phyloP scores from a whole-genome alignment of 2,329 filamentous ascomycete genomes.

The Metarhizium anisopliae region DNA sequence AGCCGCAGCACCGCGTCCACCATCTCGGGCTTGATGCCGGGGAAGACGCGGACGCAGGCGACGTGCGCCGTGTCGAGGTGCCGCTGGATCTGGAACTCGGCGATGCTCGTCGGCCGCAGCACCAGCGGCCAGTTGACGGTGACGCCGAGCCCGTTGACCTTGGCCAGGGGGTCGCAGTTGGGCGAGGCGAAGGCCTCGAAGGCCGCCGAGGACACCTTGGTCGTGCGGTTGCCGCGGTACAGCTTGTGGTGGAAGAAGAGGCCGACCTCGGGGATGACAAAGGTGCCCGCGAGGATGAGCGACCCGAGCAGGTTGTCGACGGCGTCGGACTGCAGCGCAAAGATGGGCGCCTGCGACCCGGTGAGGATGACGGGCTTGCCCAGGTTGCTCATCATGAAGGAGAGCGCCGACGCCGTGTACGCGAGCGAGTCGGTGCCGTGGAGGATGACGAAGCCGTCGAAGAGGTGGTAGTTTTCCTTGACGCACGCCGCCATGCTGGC shows the following conservation, averaged over 20 bases:
- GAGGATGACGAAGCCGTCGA: constrained; percentile 84
- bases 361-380: constrained; percentile 89
- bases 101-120: constrained; percentile 62
- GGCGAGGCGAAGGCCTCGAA: constrained; percentile 85
- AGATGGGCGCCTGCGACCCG: constrained; percentile 75
- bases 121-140: constrained; percentile 75
- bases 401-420: constrained; percentile 82
- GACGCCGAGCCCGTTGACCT: constrained; percentile 71
- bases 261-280: constrained; percentile 87
- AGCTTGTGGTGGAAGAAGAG: constrained; percentile 90
- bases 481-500: constrained; percentile 74
- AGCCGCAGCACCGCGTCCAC: constrained; percentile 73
- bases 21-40: constrained; percentile 90
- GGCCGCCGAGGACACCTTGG: constrained; percentile 77
- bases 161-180: constrained; percentile 75
- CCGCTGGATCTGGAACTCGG: constrained; percentile 64
- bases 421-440: constrained; percentile 86
- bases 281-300: constrained; percentile 83
- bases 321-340: constrained; percentile 82
- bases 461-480: constrained; percentile 75
- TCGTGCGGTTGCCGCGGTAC: constrained; percentile 79
- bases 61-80: constrained; percentile 81
- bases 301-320: constrained; percentile 85
- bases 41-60: constrained; percentile 82
- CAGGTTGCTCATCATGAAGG: constrained; percentile 86